Evolutionary conservation across 805 yeast species (phyloP), one percentile per base, ranked within the genome.

Genomic region (Candida sakaeoensis): DNA sequence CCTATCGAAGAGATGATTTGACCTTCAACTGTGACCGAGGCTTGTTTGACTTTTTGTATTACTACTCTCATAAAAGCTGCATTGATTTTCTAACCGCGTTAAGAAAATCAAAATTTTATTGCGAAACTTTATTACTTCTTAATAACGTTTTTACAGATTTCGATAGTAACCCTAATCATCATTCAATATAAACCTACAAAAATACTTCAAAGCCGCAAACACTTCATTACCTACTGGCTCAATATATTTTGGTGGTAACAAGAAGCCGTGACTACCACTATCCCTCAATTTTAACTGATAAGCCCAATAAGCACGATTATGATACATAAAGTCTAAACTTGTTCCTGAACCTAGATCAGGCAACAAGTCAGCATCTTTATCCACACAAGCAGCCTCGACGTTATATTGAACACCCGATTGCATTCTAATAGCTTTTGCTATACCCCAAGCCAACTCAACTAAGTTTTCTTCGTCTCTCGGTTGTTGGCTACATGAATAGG

Each of bases 381-480:
- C 95, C 42, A 80, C 68, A 56, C 95, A 87, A 1, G 95, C 93
- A 6, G 87, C 80, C 29, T 79, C 58, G 15, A 87, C 93, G 21
- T 75, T 68, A 55, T 87, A 88, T 40, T 63, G 63, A 46, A 80
- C 77, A 9, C 90, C 89, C 10, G 80, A 68, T 26, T 70, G 68
- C 33, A 75, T 53, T 49, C 95, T 72, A 26, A 87, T 81, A 0
- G 88, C 77, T 55, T 83, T 86, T 2, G 88, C 72, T 19, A 87
- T 65, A 1, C 95, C 95, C 58, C 82, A 87, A 0, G 89, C 91
- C 46, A 86, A 65, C 55, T 87, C 95, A 25, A 85, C 63, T 55
- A 87, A 66, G 52, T 87, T 87, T 53, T 87, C 95, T 48, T 79
- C 75, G 54, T 87, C 95, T 27, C 91, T 62, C 14, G 96, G 95